phyloP scores from a whole-genome alignment of 345 rosid genomes.

The Gossypium stocksii region DNA sequence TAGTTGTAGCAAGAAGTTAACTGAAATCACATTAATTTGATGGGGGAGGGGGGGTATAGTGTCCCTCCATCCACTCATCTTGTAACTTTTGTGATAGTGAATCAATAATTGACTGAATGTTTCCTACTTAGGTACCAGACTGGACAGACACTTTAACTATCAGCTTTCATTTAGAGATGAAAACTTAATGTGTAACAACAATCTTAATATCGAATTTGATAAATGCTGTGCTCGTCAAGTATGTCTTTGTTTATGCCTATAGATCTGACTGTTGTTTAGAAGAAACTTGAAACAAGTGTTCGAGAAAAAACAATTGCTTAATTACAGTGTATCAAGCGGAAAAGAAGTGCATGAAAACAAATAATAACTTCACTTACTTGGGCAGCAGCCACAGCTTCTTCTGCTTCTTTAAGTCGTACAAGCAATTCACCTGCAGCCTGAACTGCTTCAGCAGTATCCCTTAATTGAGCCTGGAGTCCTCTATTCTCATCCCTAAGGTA shows the following conservation, averaged over 20 bases:
- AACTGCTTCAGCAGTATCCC: constrained; percentile 97
- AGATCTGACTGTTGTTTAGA: background rate
- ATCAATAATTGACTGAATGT: background rate
- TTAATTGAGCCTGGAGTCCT: constrained; percentile 82
- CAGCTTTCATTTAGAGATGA: too few relatives aligned
- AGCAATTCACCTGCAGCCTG: constrained; percentile 97
- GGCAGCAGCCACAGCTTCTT: constrained; percentile 65
- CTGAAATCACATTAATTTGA: too few relatives aligned
- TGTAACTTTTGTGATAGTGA: background rate
- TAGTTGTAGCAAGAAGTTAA: background rate
- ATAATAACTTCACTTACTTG: constrained; percentile 41
- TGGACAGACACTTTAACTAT: too few relatives aligned
- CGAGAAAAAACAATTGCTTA: background rate
- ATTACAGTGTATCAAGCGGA: background rate
- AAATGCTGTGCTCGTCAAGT: background rate
- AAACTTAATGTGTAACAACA: background rate
- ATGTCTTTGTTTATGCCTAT: background rate
- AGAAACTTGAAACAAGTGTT: background rate
- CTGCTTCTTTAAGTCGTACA: constrained; percentile 92
- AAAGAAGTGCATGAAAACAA: constrained; percentile 1
- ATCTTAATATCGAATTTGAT: background rate
- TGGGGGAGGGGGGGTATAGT: too few relatives aligned
- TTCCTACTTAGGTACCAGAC: background rate
- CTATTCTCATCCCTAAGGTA: constrained; percentile 82
- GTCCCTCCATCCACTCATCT: background rate